Evolutionary conservation across 176 grass and related monocot genomes (phyloP).

Genomic region (Oropetium thomaeum): DNA sequence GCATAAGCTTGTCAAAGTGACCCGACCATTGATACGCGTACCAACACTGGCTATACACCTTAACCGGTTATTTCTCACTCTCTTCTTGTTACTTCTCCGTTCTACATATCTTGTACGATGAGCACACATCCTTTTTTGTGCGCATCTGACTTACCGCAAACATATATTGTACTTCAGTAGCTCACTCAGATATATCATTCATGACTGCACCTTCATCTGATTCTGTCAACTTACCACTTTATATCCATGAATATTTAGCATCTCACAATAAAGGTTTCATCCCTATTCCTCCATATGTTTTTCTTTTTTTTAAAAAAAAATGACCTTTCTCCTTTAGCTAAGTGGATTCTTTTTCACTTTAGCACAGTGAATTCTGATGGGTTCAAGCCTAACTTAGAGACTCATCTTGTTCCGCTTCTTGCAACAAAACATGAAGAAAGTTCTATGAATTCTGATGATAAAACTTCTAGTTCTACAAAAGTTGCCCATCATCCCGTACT

Average conservation of each 20-base stretch:
- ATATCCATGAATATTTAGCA: not conserved
- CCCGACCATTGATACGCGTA: slow-evolving; percentile 75
- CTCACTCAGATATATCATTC: not conserved
- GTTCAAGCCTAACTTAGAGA: slow-evolving; percentile 96
- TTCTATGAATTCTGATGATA: slow-evolving; percentile 51
- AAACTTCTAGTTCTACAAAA: slow-evolving; percentile 53
- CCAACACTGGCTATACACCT: slow-evolving; percentile 98
- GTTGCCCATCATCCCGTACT: slow-evolving; percentile 71
- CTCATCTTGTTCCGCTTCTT: slow-evolving; percentile 77
- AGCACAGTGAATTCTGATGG: slow-evolving; percentile 98
- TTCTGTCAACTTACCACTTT: not conserved
- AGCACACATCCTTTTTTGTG: not conserved
- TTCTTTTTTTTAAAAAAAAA: not conserved
- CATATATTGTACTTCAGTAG: slow-evolving; percentile 3
- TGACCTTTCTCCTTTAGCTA: slow-evolving; percentile 13
- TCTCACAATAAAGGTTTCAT: not conserved
- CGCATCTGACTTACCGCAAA: not conserved
- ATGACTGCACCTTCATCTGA: not conserved
- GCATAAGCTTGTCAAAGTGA: slow-evolving; percentile 87
- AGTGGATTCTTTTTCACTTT: slow-evolving; percentile 44
- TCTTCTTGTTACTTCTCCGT: slow-evolving; percentile 17
- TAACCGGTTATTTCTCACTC: slow-evolving; percentile 71
- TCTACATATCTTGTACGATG: not conserved
- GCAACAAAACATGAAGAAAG: slow-evolving; percentile 78
- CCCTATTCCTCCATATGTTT: not conserved